Base-by-base conservation (phyloP, 2,329 filamentous ascomycete genomes). In the Fusarium pseudocircinatum region DNA sequence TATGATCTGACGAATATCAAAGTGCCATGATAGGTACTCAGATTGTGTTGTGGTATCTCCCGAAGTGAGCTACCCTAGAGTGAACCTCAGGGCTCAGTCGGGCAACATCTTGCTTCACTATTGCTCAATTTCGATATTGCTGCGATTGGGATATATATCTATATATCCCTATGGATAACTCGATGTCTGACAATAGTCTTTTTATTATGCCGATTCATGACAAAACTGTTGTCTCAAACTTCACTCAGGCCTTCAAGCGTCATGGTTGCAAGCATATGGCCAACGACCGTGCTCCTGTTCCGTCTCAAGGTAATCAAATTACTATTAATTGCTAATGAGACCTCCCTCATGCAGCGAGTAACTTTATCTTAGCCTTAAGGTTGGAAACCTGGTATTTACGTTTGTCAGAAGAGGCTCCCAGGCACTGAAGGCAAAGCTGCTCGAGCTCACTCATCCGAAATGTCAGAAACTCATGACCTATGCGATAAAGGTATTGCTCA, bases 381-480 rank as follows among this genome's bases (percentile, higher is more conserved):
- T 11, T 42, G 24, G n/a, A 61, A 67, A 26, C 26, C 22, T n/a
- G 22, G 40, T 43, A 28, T 47, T 43, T 47, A 37, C 36, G 22
- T 37, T 47, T 32, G 30, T 54, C 30, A 53, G 20, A 67, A 24
- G 24, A 56, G 26, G 46, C 37, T 58, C 37, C 16, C 8, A 15
- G 50, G 54, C 63, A 67, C 36, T 62, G 53, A 53, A 28, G 40
- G n/a, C 54, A 37, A n/a, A 42, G 46, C 30, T 54, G 63, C 63
- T 62, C 63, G 40, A 67, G 63, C 54, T 53, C 36, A 43, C 28
- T 26, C 36, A 42, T 53, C 20, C n/a, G 40, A 67, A 53, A 67
- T 40, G 43, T 24, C 36, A 18, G 36, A 47, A 67, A 68, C 54
- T 20, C 14, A 28, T 42, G 36, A 20, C 26, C 47, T 53, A 47